Conservation (phyloP, 2,329 filamentous ascomycete species). For the Juglanconis sp. region DNA sequence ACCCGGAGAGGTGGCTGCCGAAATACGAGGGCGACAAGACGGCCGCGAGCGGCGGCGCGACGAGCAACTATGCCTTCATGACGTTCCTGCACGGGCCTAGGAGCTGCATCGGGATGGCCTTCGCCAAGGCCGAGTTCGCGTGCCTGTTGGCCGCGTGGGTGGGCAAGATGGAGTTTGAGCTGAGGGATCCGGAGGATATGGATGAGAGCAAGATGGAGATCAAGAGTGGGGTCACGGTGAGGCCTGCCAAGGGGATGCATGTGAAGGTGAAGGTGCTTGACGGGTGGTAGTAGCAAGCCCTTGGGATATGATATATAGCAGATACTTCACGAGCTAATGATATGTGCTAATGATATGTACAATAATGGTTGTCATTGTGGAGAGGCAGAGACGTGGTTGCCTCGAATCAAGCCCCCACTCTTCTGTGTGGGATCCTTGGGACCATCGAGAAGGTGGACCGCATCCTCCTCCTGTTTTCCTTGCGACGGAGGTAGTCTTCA, state of each 20-base stretch:
- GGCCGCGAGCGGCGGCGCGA: conserved; percentile 65
- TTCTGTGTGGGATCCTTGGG: too few species aligned
- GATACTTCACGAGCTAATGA: neutral
- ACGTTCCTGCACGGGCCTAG: conserved; percentile 85
- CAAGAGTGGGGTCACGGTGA: conserved; percentile 67
- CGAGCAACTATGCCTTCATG: conserved; percentile 72
- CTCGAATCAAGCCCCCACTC: too few species aligned
- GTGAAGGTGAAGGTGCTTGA: conserved; percentile 65
- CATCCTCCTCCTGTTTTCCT: too few species aligned
- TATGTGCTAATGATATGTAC: neutral
- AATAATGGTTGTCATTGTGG: too few species aligned
- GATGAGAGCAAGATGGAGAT: conserved; percentile 67
- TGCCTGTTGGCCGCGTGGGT: conserved; percentile 75
- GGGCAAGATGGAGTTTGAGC: conserved; percentile 66
- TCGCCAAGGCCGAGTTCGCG: conserved; percentile 81
- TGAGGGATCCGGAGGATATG: conserved; percentile 56
- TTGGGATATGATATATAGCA: neutral
- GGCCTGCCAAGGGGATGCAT: conserved; percentile 69
- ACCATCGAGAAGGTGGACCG: too few species aligned
- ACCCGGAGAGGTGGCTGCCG: conserved; percentile 73
- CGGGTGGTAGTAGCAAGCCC: conserved; percentile 51
- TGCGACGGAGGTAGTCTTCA: too few species aligned
- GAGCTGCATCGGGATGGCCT: conserved; percentile 78
- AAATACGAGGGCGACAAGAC: conserved; percentile 32
- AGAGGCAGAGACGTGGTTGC: too few species aligned